A percentile compares a stretch with the other conserved stretches of the same genome.
These are phyloP conservation scores for Cicer bijugum DNA, from an alignment of 306 rosid species.

Conservation along the genomic window DNA sequence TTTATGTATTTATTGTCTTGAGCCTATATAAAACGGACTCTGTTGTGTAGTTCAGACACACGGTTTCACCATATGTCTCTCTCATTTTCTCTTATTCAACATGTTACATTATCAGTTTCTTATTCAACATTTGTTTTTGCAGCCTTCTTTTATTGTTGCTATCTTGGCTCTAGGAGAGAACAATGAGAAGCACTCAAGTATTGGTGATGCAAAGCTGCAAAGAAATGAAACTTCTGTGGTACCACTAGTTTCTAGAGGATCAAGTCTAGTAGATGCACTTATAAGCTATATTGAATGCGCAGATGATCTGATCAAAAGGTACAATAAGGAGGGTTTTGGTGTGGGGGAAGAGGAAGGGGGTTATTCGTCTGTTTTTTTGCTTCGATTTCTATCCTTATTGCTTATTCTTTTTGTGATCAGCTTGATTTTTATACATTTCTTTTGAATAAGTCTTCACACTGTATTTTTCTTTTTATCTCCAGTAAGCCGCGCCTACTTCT, in stretches of 20 bases:
- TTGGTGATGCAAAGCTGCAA: conserved; percentile 55
- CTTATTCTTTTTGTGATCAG: conserved; percentile 11
- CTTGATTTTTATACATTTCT: conserved; percentile 21
- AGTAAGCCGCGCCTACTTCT: conserved; percentile 72
- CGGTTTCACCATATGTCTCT: too few species aligned
- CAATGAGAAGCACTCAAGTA: conserved; percentile 48
- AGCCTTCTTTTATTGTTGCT: conserved; percentile 88
- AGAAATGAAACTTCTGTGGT: conserved; percentile 51
- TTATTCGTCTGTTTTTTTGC: conserved; percentile 23
- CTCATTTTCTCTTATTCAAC: too few species aligned
- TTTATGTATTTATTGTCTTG: too few species aligned
- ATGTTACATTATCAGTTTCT: conserved; percentile 29
- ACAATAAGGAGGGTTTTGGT: conserved; percentile 22
- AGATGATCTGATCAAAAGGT: conserved; percentile 63
- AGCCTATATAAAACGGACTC: too few species aligned
- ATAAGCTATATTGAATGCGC: conserved; percentile 58
- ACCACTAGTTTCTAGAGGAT: conserved; percentile 50
- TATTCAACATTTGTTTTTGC: conserved; percentile 48
- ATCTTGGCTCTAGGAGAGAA: conserved; percentile 58
- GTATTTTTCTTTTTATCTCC: conserved; percentile 48
- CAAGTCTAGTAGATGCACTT: conserved; percentile 62
- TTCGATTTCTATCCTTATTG: conserved; percentile 27
- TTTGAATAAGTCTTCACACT: conserved; percentile 32
- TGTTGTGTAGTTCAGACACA: too few species aligned
- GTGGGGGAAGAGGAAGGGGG: neutral